Evolutionary conservation across 1,284 basidiomycete species (phyloP), one percentile per base, ranked within the genome.

Genomic region (Rhodotorula sp.): DNA sequence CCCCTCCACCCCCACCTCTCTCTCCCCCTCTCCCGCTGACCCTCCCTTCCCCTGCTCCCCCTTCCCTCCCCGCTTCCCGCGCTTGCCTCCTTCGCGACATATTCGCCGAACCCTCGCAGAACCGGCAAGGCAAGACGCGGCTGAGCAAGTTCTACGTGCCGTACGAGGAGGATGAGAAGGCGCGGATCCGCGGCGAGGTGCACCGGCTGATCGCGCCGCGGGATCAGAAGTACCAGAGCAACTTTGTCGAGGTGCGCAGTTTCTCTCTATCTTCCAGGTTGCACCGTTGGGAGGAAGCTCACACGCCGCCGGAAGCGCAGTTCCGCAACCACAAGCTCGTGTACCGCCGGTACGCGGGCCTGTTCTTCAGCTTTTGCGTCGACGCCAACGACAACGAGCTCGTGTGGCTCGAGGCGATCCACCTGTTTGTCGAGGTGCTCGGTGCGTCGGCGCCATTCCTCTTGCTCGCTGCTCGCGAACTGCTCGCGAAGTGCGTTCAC

Each of bases 321-420:
- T 97, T 96, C 84, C 90, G 91, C 77, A 95, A 94, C 81, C 91
- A 94, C 85, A 97, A 97, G 84, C 87, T 97, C 78, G 90, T 97
- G 44, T 97, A 97, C 82, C 86, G 94, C 71, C 88, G 94, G 71
- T 99, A 99, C 79, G 96, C 96, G 46, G 96, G 96, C 3, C 88
- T 99, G 29, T 99, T 97, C 86, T 99, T 99, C 83, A 97, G 94
- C 80, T 87, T 97, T 39, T 98, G 96, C 78, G 93, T 99, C 17
- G 96, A 99, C 80, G 92, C 92, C 34, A 95, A 97, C 79, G 97
- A 99, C 83, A 99, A 99, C 79, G 97, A 99, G 81, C 86, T 99
- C 68, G 94, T 94, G 0, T 97, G 97, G 81, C 85, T 98, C 39
- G 97, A 99, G 81, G 94, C 94, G 4, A 98, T 99, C 67, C 96